Percentiles rank a stretch among this genome's conserved stretches.
Conservation (phyloP, 257 asterid genomes). For the Cordia subcordata region DNA sequence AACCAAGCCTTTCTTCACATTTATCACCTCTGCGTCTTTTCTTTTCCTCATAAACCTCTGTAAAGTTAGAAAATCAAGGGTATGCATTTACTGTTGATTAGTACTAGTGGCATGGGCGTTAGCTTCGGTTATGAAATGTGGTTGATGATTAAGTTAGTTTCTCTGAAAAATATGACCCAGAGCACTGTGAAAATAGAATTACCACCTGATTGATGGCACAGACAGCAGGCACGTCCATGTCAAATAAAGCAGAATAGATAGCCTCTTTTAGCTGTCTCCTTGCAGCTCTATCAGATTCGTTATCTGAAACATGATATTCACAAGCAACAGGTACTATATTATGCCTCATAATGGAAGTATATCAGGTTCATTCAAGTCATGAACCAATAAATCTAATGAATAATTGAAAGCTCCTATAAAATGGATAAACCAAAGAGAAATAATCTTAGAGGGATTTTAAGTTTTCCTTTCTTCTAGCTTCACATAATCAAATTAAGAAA, state of each 20-base stretch:
- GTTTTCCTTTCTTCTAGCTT: background rate
- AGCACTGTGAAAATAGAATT: background rate
- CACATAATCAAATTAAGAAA: background rate
- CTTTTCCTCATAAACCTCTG: no score
- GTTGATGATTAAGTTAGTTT: background rate
- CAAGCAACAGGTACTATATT: background rate
- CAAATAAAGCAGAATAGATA: slow-evolving; percentile 73
- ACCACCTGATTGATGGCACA: slow-evolving; percentile 95
- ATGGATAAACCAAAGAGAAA: background rate
- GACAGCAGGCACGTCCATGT: slow-evolving; percentile 93
- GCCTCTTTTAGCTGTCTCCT: slow-evolving; percentile 75
- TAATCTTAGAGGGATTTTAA: background rate
- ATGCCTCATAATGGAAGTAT: no score
- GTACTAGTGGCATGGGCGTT: background rate
- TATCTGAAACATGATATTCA: slow-evolving; percentile 39
- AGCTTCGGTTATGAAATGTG: background rate
- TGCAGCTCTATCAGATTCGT: slow-evolving; percentile 67
- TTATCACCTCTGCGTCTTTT: background rate
- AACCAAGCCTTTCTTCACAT: background rate
- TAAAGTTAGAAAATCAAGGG: background rate
- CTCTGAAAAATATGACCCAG: no score
- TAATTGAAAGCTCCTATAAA: background rate
- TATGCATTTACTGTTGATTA: background rate
- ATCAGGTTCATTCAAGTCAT: background rate
- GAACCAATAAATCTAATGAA: no score